Evolutionary conservation across 2,329 filamentous ascomycete genomes (phyloP).

Genomic region (Onygenales sp.): DNA sequence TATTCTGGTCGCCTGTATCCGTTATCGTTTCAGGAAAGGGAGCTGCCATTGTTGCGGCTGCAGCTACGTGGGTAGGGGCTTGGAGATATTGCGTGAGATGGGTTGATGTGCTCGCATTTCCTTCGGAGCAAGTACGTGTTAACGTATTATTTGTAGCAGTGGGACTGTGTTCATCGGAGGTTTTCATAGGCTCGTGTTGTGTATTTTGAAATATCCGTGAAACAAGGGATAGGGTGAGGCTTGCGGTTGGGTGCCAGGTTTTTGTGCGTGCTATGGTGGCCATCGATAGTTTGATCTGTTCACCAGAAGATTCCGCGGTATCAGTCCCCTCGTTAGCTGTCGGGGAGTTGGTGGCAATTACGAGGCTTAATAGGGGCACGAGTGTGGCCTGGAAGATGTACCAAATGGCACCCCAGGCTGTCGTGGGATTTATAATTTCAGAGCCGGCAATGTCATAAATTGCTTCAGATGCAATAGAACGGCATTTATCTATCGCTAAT

Average conservation of each 20-base stretch:
- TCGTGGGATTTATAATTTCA: constrained; percentile 64
- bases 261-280: constrained; percentile 42
- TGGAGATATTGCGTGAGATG: neutral
- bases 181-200: constrained; percentile 18
- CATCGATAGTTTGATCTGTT: constrained; percentile 45
- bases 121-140: neutral
- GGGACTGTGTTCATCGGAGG: neutral
- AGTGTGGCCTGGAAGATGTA: constrained; percentile 72
- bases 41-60: neutral
- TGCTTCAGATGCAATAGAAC: constrained; percentile 59
- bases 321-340: constrained; percentile 51
- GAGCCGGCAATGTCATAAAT: constrained; percentile 64
- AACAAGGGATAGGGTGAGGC: constrained; percentile 54
- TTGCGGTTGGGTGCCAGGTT: constrained; percentile 55
- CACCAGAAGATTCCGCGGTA: constrained; percentile 39
- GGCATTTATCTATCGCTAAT: constrained; percentile 58
- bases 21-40: constrained; percentile 15
- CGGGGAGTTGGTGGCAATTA: constrained; percentile 31
- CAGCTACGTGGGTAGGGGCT: too few species aligned
- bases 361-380: constrained; percentile 66
- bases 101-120: neutral
- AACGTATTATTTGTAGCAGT: neutral
- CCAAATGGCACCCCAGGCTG: constrained; percentile 74
- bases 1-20: constrained; percentile 21
- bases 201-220: constrained; percentile 54